Percentiles rank a stretch among this genome's conserved stretches.
Evolutionary conservation across 768 basidiomycete genomes (phyloP).

Genomic region (Hygrophoropsis aurantiaca): DNA sequence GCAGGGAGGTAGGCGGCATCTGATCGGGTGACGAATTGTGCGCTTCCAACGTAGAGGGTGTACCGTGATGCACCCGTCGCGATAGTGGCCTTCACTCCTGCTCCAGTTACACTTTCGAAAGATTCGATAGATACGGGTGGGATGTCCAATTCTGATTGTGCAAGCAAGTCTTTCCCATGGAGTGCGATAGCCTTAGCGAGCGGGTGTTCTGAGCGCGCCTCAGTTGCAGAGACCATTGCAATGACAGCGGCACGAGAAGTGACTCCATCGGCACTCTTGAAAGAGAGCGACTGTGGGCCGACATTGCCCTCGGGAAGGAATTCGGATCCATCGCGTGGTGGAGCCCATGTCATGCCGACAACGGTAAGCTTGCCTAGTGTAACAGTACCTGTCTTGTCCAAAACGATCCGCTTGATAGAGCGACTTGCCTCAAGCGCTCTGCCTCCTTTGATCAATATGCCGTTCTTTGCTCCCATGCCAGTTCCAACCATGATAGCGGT

Average conservation of each 20-base stretch:
- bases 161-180: conserved; percentile 70
- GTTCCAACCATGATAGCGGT: conserved; percentile 99
- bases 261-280: conserved; percentile 56
- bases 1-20: conserved; percentile 54
- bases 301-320: conserved; percentile 10
- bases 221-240: conserved; percentile 82
- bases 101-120: conserved; percentile 89
- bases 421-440: conserved; percentile 90
- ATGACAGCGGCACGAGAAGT: conserved; percentile 63
- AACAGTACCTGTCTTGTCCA: conserved; percentile 98
- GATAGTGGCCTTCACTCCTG: conserved; percentile 78
- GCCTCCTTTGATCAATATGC: conserved; percentile 97
- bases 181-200: conserved; percentile 90
- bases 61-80: conserved; percentile 50
- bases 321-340: conserved; percentile 32
- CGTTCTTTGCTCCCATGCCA: conserved; percentile 94
- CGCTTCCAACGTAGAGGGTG: conserved; percentile 74
- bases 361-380: conserved; percentile 93
- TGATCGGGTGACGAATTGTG: conserved; percentile 63
- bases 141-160: conserved; percentile 34
- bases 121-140: conserved; percentile 59
- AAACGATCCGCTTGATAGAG: conserved; percentile 73
- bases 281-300: conserved; percentile 11
- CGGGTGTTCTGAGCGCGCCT: conserved; percentile 93
- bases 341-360: conserved; percentile 73